A percentile compares a stretch with the other conserved stretches of the same genome.
phyloP scores from a whole-genome alignment of 257 asterid species.

The Fraxinus anomala region DNA sequence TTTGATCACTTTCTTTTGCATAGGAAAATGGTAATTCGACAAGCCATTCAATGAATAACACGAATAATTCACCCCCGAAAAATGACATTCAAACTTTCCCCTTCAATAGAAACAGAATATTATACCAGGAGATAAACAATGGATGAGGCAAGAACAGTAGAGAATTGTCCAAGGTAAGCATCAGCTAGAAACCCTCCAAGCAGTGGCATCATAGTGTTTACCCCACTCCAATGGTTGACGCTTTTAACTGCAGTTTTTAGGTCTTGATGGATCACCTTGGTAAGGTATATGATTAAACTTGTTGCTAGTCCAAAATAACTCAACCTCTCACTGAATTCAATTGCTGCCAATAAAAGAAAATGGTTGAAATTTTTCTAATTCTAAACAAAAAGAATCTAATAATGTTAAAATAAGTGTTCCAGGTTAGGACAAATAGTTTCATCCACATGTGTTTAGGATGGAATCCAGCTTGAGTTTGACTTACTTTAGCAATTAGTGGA shows the following conservation, averaged over 20 bases:
- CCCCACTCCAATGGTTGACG: constrained; percentile 84
- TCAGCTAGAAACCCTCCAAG: constrained; percentile 91
- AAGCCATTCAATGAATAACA: too few species aligned
- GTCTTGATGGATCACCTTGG: constrained; percentile 74
- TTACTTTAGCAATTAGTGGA: background rate
- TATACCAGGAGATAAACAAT: constrained; percentile 65
- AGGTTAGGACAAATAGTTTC: background rate
- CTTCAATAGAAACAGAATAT: too few species aligned
- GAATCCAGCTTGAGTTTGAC: constrained; percentile 11
- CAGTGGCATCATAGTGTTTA: constrained; percentile 79
- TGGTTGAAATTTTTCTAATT: background rate
- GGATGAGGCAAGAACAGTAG: constrained; percentile 67
- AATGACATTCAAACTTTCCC: too few species aligned
- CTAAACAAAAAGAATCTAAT: background rate
- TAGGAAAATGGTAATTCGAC: too few species aligned
- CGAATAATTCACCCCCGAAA: too few species aligned
- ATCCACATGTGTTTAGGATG: background rate
- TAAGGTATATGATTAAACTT: constrained; percentile 78
- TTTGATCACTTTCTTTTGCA: too few species aligned
- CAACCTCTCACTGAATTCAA: constrained; percentile 85
- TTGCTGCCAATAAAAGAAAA: constrained; percentile 42
- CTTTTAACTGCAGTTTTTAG: constrained; percentile 69
- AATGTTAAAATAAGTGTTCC: background rate
- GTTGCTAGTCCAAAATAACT: constrained; percentile 79
- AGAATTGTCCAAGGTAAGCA: constrained; percentile 85